Evolutionary conservation across 73 alveolate genomes (phyloP), one percentile per base, ranked within the genome.

Genomic region (Uronychia setigera): DNA sequence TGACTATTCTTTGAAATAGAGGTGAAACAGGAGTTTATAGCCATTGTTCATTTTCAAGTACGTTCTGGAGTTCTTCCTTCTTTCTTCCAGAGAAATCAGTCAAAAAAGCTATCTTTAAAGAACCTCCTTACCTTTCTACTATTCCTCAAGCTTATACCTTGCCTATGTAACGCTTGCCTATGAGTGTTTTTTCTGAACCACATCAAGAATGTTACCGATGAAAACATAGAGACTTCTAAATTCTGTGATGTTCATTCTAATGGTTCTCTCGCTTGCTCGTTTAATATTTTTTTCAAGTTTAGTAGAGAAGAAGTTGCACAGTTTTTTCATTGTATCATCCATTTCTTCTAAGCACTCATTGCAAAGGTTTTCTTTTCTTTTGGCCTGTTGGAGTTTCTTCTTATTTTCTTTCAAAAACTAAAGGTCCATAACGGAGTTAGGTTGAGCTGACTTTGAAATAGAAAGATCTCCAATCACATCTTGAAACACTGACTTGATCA

Each of bases 31-130:
- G 35, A 25, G 87, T 1, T 13, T 86, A 58, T 1, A 31, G 32
- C 92, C 92, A 86, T 14, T 13, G 29, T 79, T 86, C 92, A 60
- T 59, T 86, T 29, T 86, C 92, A 28, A 86, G 78, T 9, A 86
- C 78, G 82, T 35, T 33, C 35, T 86, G 74, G 1, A 86, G 84
- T 32, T 78, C 88, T 78, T 78, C 80, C 26, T 83, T 58, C 74
- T 86, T 86, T 33, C 76, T 79, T 67, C 32, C 79, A 5, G 79
- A 5, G 79, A 67, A 67, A 1, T 67, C 34, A 67, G 79, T 67
- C 14, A 67, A 26, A 67, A 67, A 67, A 28, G 32, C 32, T 67
- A 30, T 13, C 1, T 14, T 67, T 67, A 25, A 1, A 13, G 13
- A 67, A 67, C 32, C 29, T 13, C 74, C 79, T 26, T 13, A 26